Conservation (phyloP, 345 rosid species). For the Linum usitatissimum region DNA sequence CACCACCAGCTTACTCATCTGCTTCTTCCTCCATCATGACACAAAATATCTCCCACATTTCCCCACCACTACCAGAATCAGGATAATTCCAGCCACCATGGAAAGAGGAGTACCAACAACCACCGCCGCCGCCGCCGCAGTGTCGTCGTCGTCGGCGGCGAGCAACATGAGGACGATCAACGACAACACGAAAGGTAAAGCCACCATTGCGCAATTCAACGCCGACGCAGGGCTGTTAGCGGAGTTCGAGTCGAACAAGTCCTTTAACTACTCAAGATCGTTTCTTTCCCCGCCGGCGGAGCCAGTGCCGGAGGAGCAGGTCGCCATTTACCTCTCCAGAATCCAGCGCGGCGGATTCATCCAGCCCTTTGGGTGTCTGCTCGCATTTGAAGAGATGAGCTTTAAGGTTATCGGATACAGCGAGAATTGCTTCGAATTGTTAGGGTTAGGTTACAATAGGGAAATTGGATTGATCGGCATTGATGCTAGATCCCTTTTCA, state of each 20-base stretch:
- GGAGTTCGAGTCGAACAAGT: slow-evolving; percentile 66
- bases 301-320: slow-evolving; percentile 49
- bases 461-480: slow-evolving; percentile 46
- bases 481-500: slow-evolving; percentile 58
- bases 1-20: no score
- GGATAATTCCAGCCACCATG: no score
- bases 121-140: slow-evolving; percentile 1
- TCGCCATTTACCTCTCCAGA: slow-evolving; percentile 48
- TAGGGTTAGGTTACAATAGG: slow-evolving; percentile 25
- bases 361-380: slow-evolving; percentile 73
- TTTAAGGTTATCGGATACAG: slow-evolving; percentile 52
- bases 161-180: slow-evolving; percentile 36
- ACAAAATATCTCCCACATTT: no score
- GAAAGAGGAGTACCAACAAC: background rate
- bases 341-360: slow-evolving; percentile 77
- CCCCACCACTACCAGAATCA: no score
- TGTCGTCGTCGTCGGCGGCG: slow-evolving; percentile 28
- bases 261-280: slow-evolving; percentile 60
- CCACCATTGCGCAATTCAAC: slow-evolving; percentile 47
- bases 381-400: slow-evolving; percentile 52
- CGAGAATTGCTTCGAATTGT: slow-evolving; percentile 51
- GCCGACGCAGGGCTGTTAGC: slow-evolving; percentile 70
- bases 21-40: no score
- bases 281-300: slow-evolving; percentile 33
- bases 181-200: slow-evolving; percentile 17